Conservation (phyloP, 768 basidiomycete species). For the Cystobasidium onofrii region DNA sequence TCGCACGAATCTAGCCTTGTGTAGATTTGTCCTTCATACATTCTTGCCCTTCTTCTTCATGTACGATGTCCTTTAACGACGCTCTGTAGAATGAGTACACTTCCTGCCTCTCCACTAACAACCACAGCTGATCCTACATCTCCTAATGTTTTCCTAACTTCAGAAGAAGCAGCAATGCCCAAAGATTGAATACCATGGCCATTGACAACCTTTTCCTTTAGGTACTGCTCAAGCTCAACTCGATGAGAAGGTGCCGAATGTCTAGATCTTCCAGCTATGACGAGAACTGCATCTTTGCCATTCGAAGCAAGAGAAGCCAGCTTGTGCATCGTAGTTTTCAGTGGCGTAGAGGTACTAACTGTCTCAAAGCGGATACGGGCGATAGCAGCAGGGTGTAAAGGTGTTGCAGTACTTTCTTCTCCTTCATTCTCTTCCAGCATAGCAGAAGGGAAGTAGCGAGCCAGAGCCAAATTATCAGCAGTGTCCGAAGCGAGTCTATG, state of each 20-base stretch:
- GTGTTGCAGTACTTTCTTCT: slow-evolving; percentile 41
- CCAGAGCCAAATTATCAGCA: slow-evolving; percentile 73
- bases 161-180: slow-evolving; percentile 28
- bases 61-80: slow-evolving; percentile 20
- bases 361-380: slow-evolving; percentile 57
- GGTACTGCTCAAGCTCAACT: slow-evolving; percentile 48
- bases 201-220: slow-evolving; percentile 28
- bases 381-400: slow-evolving; percentile 30
- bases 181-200: slow-evolving; percentile 3
- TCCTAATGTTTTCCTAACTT: slow-evolving; percentile 31
- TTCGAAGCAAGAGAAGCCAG: slow-evolving; percentile 52
- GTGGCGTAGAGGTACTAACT: slow-evolving; percentile 44
- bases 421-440: slow-evolving; percentile 45
- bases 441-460: slow-evolving; percentile 49
- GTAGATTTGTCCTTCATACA: slow-evolving; percentile 14
- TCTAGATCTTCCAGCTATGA: slow-evolving; percentile 72
- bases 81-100: slow-evolving; percentile 29
- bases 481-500: slow-evolving; percentile 66
- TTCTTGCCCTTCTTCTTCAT: slow-evolving; percentile 14
- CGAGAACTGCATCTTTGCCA: slow-evolving; percentile 49
- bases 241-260: slow-evolving; percentile 50
- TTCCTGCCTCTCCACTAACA: slow-evolving; percentile 23
- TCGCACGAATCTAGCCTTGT: too few relatives aligned
- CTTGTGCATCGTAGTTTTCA: slow-evolving; percentile 51
- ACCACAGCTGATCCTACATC: slow-evolving; percentile 30